Base-by-base conservation (phyloP, 257 asterid genomes). In the Mentha longifolia region DNA sequence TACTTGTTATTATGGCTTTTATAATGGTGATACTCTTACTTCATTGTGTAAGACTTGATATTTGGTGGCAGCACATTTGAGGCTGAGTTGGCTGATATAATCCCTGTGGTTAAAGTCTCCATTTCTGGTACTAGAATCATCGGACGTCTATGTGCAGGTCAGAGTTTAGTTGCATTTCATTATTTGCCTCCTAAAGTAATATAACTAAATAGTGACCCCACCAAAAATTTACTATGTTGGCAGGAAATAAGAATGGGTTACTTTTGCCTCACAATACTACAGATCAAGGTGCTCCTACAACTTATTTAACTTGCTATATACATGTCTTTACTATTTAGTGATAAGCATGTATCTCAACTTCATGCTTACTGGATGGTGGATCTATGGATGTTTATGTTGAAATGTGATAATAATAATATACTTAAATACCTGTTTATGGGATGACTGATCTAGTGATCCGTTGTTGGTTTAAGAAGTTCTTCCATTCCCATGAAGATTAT, bases 221-320 rank as follows among this genome's bases (percentile, higher is more conserved):
- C 20, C 60, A 46, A 11, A 61, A 67, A 16, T 41, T 47, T 5
- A 55, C 58, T 66, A 30, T 19, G 11, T 61, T 70, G 61, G 57
- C 83, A 93, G 98, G 98, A 67, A 93, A 93, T 81, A 93, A 93
- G 80, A 93, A 93, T 30, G 98, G 98, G 37, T 82, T 93, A 81
- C 94, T 93, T 59, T 80, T 93, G 81, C 98, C 98, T 68, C 98
- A 91, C 78, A 93, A 76, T 56, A 93, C 98, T 66, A 93, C 97
- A 3, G 98, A 93, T 81, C 97, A 93, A 85, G 98, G 97, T 93
- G 75, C 83, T 33, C 52, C 37, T 13, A n/a, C 15, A 16, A 37
- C 54, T 70, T 25, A 35, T 58, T 17, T 37, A 39, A 35, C 14
- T 14, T 55, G 28, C 69, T 64, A 0, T 28, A 61, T 52, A 5